phyloP scores from a whole-genome alignment of 768 basidiomycete species.

The Suillus clintonianus region DNA sequence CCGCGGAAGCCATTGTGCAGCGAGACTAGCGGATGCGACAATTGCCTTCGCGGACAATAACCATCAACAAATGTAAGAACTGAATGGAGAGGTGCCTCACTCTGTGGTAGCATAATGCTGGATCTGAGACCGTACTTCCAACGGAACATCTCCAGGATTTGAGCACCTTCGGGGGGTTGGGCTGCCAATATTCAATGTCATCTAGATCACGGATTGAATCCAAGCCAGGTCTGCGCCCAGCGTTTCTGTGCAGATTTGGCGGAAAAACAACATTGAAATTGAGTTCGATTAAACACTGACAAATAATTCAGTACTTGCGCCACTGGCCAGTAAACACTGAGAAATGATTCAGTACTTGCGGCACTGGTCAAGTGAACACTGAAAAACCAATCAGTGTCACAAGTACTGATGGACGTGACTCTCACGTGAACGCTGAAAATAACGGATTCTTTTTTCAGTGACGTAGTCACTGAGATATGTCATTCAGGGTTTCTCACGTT shows the following conservation, averaged over 20 bases:
- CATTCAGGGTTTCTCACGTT: background rate
- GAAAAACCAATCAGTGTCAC: too few species aligned
- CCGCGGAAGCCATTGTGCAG: slow-evolving; percentile 98
- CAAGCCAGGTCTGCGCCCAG: background rate
- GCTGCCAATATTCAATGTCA: slow-evolving; percentile 44
- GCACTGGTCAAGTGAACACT: too few species aligned
- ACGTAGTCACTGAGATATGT: background rate
- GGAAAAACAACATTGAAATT: too few species aligned
- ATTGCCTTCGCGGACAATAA: slow-evolving; percentile 39
- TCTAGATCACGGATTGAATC: slow-evolving; percentile 8
- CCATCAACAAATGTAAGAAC: background rate
- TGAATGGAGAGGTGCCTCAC: slow-evolving; percentile 36
- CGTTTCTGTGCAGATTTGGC: too few species aligned
- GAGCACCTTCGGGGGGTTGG: slow-evolving; percentile 57
- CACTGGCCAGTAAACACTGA: too few species aligned
- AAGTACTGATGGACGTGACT: too few species aligned
- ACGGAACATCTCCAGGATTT: slow-evolving; percentile 40
- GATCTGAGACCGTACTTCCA: slow-evolving; percentile 64
- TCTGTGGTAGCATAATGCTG: slow-evolving; percentile 79
- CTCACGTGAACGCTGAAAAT: background rate
- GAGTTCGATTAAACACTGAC: too few species aligned
- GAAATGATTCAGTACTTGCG: too few species aligned
- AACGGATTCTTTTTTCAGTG: background rate
- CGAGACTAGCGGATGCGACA: slow-evolving; percentile 71
- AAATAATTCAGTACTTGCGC: too few species aligned